Conservation (phyloP, 768 basidiomycete species). For the Suillus occidentalis region DNA sequence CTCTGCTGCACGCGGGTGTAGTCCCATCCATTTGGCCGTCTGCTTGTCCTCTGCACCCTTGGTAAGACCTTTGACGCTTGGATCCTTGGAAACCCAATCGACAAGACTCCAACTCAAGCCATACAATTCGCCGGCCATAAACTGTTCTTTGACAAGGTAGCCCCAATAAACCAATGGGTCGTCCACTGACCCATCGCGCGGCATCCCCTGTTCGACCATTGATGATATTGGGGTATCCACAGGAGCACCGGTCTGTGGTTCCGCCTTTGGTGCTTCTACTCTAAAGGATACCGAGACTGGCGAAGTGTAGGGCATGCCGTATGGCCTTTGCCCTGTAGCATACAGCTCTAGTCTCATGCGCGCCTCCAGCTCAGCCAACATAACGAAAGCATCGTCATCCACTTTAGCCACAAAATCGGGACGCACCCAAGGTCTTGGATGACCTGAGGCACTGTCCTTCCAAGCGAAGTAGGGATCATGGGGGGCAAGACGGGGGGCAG, state of each 20-base stretch:
- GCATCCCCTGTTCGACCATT: not conserved
- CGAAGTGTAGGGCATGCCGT: conserved; percentile 16
- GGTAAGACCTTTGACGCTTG: conserved; percentile 61
- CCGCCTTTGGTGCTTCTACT: conserved; percentile 4
- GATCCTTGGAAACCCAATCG: conserved; percentile 80
- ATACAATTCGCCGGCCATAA: conserved; percentile 96
- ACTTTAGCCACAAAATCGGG: conserved; percentile 94
- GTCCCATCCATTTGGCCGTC: conserved; percentile 87
- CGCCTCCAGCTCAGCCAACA: conserved; percentile 93
- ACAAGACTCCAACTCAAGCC: conserved; percentile 87
- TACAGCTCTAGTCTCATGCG: conserved; percentile 79
- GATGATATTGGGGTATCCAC: conserved; percentile 2
- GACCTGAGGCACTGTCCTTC: conserved; percentile 44
- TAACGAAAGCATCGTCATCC: conserved; percentile 94
- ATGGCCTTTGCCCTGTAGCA: conserved; percentile 32
- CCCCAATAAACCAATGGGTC: conserved; percentile 88
- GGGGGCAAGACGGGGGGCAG: conserved; percentile 61
- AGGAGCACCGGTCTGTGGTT: not conserved
- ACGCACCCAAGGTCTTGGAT: conserved; percentile 66
- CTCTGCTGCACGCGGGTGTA: conserved; percentile 75
- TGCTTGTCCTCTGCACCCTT: conserved; percentile 93
- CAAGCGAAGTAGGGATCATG: conserved; percentile 70
- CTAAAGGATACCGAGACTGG: conserved; percentile 3
- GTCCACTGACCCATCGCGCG: conserved; percentile 20
- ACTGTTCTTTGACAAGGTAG: conserved; percentile 86